Percentiles rank a stretch among this genome's conserved stretches.
These are phyloP conservation scores for Camelina sativa DNA, from an alignment of 345 rosid species.

Conservation along the genomic window DNA sequence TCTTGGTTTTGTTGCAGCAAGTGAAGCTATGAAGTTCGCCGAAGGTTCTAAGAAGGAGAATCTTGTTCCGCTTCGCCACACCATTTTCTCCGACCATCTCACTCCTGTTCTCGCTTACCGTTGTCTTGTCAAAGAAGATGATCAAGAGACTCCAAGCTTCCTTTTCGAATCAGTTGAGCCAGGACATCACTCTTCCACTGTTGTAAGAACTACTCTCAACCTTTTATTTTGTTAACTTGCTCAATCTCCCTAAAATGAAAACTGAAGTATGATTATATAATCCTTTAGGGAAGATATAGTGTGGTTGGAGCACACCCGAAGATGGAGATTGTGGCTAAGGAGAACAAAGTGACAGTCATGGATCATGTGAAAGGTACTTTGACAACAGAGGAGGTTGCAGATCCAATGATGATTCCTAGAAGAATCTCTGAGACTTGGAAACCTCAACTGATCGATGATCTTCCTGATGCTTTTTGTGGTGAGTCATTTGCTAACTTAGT, in stretches of 20 bases:
- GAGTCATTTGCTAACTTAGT: constrained; percentile 15
- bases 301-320: constrained; percentile 83
- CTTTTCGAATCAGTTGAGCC: constrained; percentile 83
- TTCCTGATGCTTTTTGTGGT: constrained; percentile 89
- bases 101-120: constrained; percentile 87
- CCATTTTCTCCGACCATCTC: constrained; percentile 82
- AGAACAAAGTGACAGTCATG: constrained; percentile 70
- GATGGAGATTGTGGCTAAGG: constrained; percentile 84
- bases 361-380: constrained; percentile 59
- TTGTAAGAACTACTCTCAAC: constrained; percentile 46
- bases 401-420: constrained; percentile 78
- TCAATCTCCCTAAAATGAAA: not conserved
- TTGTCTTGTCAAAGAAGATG: constrained; percentile 83
- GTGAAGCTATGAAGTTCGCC: constrained; percentile 43
- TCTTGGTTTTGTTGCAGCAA: constrained; percentile 45
- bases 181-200: constrained; percentile 60
- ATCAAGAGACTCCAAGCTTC: constrained; percentile 86
- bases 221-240: not conserved
- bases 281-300: constrained; percentile 74
- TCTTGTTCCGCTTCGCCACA: constrained; percentile 62
- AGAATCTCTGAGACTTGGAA: constrained; percentile 75
- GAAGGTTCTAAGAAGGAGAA: constrained; percentile 68
- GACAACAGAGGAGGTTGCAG: constrained; percentile 74
- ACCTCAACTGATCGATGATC: constrained; percentile 72
- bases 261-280: constrained; percentile 5